phyloP scores from a whole-genome alignment of 2,329 filamentous ascomycete genomes.

The Fusarium longipes region DNA sequence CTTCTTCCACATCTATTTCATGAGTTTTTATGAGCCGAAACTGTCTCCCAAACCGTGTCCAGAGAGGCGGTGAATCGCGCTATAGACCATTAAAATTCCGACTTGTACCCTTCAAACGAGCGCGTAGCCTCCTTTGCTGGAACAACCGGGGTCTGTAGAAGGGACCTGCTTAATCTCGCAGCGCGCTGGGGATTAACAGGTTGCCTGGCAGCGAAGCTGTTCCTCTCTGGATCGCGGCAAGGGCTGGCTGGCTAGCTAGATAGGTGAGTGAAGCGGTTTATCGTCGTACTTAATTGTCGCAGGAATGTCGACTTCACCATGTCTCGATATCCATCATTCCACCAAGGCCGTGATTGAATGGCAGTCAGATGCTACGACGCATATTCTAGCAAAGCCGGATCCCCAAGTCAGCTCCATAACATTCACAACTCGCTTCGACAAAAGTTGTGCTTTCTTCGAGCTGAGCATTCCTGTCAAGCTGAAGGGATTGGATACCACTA shows the following conservation, averaged over 20 bases:
- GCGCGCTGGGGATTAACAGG: slow-evolving; percentile 27
- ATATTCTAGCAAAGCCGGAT: slow-evolving; percentile 7
- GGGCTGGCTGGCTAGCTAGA: background rate
- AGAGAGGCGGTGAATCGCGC: slow-evolving; percentile 28
- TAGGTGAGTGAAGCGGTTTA: background rate
- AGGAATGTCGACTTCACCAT: slow-evolving; percentile 21
- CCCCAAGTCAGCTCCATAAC: slow-evolving; percentile 6
- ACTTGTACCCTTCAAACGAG: slow-evolving; percentile 28
- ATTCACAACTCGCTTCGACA: slow-evolving; percentile 7
- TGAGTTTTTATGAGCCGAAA: background rate
- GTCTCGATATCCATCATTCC: slow-evolving; percentile 10
- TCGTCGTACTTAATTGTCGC: slow-evolving; percentile 6
- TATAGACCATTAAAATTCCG: slow-evolving; percentile 26
- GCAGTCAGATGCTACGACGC: background rate
- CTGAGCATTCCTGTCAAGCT: slow-evolving; percentile 20
- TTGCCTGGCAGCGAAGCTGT: slow-evolving; percentile 34
- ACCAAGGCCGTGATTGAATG: slow-evolving; percentile 18
- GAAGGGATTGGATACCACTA: slow-evolving; percentile 15
- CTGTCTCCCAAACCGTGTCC: background rate
- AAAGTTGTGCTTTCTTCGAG: slow-evolving; percentile 12
- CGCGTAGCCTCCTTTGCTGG: slow-evolving; percentile 21
- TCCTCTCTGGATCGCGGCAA: slow-evolving; percentile 7
- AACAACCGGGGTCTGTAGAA: slow-evolving; percentile 33
- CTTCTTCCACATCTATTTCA: background rate
- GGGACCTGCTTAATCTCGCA: slow-evolving; percentile 21